Conservation (phyloP, 257 asterid species). For the Salvia miltiorrhiza region DNA sequence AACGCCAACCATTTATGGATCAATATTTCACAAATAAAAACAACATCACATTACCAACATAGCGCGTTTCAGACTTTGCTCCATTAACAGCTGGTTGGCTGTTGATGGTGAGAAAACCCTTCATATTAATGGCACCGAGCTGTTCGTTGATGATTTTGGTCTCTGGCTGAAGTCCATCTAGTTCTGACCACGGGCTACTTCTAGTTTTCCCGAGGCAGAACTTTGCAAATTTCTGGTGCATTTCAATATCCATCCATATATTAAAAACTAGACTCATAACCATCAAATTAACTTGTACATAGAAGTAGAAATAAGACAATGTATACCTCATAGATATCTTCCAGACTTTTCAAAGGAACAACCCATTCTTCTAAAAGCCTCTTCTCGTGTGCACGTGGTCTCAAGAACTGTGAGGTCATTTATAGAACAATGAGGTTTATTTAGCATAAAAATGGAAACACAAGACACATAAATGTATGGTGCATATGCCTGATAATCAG, state of each 20-base stretch:
- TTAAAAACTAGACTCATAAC: conserved; percentile 13
- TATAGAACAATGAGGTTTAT: too few relatives aligned
- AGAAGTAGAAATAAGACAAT: conserved; percentile 14
- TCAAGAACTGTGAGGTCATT: conserved; percentile 63
- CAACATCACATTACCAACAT: conserved; percentile 54
- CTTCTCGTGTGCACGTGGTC: conserved; percentile 84
- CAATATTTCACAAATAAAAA: not conserved
- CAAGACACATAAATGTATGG: too few relatives aligned
- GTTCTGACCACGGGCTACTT: conserved; percentile 87
- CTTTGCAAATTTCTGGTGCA: conserved; percentile 61
- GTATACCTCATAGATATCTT: conserved; percentile 76
- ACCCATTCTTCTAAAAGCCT: conserved; percentile 85
- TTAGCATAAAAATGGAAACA: too few relatives aligned
- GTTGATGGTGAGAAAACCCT: conserved; percentile 84
- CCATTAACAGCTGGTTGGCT: conserved; percentile 97
- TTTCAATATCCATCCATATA: conserved; percentile 5
- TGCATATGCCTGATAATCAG: conserved; percentile 72
- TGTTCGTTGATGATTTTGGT: conserved; percentile 74
- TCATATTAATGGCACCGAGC: conserved; percentile 57
- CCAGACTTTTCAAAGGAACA: conserved; percentile 55
- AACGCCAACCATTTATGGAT: not conserved
- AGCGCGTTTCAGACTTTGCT: conserved; percentile 68
- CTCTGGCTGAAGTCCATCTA: conserved; percentile 90
- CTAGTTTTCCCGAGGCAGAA: conserved; percentile 78
- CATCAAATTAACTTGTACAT: conserved; percentile 10